These are phyloP conservation scores for Cruciata laevipes DNA, from an alignment of 257 asterid species.

Conservation along the genomic window DNA sequence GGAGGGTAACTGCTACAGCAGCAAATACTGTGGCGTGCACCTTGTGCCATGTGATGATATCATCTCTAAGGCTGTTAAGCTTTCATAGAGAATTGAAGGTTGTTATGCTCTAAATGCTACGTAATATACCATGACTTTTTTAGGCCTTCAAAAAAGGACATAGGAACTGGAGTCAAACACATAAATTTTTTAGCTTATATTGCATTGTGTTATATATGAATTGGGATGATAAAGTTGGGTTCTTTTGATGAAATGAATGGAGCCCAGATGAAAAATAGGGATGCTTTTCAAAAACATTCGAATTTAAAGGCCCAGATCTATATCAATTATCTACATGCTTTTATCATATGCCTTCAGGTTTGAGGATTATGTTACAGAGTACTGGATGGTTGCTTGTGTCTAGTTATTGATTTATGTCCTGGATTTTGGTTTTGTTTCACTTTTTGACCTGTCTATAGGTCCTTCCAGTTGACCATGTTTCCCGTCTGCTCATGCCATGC, in stretches of 20 bases:
- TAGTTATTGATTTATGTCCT: background rate
- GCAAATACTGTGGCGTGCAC: background rate
- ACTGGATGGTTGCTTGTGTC: no score
- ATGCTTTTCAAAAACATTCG: no score
- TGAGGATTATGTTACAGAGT: no score
- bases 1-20: background rate
- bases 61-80: no score
- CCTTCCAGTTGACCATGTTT: conserved; percentile 59
- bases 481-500: conserved; percentile 32
- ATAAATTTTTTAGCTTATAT: background rate
- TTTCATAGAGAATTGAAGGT: no score
- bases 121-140: background rate
- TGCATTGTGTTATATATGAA: background rate
- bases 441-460: conserved; percentile 16
- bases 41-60: background rate
- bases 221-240: background rate
- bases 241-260: no score
- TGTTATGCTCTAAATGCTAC: no score
- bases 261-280: no score
- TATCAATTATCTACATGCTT: no score
- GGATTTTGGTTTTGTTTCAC: background rate
- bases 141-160: background rate
- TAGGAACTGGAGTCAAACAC: background rate
- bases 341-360: no score
- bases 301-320: no score